A percentile compares a stretch with the other conserved stretches of the same genome.
phyloP scores from a whole-genome alignment of 345 rosid species.

The Citrus sinensis region DNA sequence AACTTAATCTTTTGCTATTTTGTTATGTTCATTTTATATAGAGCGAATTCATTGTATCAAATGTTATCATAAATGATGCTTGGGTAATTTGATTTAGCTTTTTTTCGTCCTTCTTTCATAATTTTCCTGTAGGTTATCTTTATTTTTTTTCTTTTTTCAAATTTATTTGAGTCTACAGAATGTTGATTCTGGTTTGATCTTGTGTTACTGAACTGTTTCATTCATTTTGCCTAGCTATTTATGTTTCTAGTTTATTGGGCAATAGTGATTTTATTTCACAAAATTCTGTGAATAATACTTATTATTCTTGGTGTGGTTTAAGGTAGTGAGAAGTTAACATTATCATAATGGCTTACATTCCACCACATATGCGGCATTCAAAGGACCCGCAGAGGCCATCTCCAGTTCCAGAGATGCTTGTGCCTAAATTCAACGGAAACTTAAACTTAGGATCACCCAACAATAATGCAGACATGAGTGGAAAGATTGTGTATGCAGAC shows the following conservation, averaged over 20 bases:
- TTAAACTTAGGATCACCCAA: slow-evolving; percentile 5
- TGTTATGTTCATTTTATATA: not conserved
- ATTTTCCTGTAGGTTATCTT: not conserved
- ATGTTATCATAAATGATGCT: not conserved
- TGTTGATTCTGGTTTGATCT: not conserved
- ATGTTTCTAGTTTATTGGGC: not conserved
- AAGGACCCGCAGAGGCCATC: not conserved
- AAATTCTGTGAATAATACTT: not conserved
- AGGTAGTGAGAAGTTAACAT: not conserved
- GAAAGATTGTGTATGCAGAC: slow-evolving; percentile 17
- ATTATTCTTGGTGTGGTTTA: not conserved
- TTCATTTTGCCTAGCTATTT: not conserved
- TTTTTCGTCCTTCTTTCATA: not conserved
- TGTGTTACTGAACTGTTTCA: not conserved
- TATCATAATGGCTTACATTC: slow-evolving; percentile 23
- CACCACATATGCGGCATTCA: slow-evolving; percentile 28
- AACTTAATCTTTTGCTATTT: not conserved
- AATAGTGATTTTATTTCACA: not conserved
- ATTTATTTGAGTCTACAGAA: not conserved
- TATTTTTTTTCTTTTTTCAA: not conserved
- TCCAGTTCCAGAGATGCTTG: slow-evolving; percentile 12
- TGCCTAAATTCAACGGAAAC: not conserved
- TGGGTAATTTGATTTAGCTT: not conserved
- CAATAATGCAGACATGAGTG: not conserved
- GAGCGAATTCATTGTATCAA: not conserved